phyloP scores from a whole-genome alignment of 805 yeast species.

The Yarrowia phangngaensis region DNA sequence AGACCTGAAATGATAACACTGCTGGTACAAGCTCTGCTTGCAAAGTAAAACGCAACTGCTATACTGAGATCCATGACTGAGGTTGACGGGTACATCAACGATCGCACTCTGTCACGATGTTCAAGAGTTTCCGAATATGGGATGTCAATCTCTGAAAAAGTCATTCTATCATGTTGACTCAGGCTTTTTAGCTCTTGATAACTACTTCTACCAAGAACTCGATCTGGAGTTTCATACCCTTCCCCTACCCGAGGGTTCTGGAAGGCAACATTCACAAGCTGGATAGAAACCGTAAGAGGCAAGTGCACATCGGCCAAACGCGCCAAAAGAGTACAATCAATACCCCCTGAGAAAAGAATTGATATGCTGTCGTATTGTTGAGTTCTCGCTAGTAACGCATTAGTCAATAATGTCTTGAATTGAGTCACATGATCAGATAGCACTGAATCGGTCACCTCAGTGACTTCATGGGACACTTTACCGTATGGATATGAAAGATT shows the following conservation, averaged over 20 bases:
- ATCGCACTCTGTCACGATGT: conserved; percentile 51
- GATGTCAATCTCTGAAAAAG: conserved; percentile 68
- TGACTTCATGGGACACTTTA: background rate
- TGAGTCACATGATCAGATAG: background rate
- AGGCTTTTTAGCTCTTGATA: conserved; percentile 48
- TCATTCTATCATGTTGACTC: conserved; percentile 37
- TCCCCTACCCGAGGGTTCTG: conserved; percentile 75
- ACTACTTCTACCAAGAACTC: conserved; percentile 66
- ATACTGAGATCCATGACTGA: conserved; percentile 96
- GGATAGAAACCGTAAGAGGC: conserved; percentile 45
- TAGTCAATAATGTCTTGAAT: background rate
- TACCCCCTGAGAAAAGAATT: conserved; percentile 86
- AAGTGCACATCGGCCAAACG: conserved; percentile 38
- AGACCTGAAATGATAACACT: conserved; percentile 83
- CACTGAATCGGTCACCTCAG: background rate
- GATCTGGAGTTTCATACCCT: conserved; percentile 71
- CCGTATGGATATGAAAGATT: conserved; percentile 1
- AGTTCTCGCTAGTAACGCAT: background rate
- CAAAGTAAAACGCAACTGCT: conserved; percentile 93
- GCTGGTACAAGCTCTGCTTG: conserved; percentile 63
- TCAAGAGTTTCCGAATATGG: conserved; percentile 60
- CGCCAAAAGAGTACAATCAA: conserved; percentile 85
- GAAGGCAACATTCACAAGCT: conserved; percentile 88
- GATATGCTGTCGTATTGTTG: conserved; percentile 42
- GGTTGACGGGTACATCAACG: conserved; percentile 72